Conservation (phyloP, 805 yeast species). For the Hanseniaspora vineae region DNA sequence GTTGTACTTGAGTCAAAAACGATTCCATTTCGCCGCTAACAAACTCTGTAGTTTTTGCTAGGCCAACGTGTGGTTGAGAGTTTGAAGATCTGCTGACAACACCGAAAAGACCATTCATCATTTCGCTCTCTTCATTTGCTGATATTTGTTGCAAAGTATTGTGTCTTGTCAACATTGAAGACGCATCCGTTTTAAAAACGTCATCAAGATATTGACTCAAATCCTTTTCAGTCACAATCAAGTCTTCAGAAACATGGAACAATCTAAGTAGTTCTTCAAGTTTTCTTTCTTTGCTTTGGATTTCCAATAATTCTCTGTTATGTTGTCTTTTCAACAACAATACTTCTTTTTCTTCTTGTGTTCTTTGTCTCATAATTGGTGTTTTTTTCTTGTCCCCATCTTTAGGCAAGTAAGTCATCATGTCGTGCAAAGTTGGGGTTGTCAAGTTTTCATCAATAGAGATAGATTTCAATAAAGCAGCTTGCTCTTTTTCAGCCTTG, state of each 20-base stretch:
- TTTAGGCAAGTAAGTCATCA: background rate
- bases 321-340: slow-evolving; percentile 48
- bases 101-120: slow-evolving; percentile 27
- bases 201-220: slow-evolving; percentile 21
- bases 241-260: slow-evolving; percentile 56
- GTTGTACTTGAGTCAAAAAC: slow-evolving; percentile 17
- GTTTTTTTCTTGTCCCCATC: background rate
- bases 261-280: slow-evolving; percentile 51
- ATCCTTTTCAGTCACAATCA: slow-evolving; percentile 63
- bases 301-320: slow-evolving; percentile 48
- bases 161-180: background rate
- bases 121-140: slow-evolving; percentile 12
- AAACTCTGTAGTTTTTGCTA: slow-evolving; percentile 25
- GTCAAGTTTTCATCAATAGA: slow-evolving; percentile 2
- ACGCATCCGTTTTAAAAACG: slow-evolving; percentile 9
- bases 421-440: slow-evolving; percentile 3
- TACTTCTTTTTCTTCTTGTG: slow-evolving; percentile 50
- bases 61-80: slow-evolving; percentile 17
- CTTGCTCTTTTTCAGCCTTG: slow-evolving; percentile 23
- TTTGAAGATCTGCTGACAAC: slow-evolving; percentile 18
- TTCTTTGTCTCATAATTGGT: slow-evolving; percentile 60
- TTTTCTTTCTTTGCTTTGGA: slow-evolving; percentile 37
- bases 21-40: slow-evolving; percentile 21
- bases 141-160: slow-evolving; percentile 10
- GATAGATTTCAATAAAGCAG: slow-evolving; percentile 38